Base-by-base conservation (phyloP, 2,329 filamentous ascomycete genomes). In the Exophiala viscosa region DNA sequence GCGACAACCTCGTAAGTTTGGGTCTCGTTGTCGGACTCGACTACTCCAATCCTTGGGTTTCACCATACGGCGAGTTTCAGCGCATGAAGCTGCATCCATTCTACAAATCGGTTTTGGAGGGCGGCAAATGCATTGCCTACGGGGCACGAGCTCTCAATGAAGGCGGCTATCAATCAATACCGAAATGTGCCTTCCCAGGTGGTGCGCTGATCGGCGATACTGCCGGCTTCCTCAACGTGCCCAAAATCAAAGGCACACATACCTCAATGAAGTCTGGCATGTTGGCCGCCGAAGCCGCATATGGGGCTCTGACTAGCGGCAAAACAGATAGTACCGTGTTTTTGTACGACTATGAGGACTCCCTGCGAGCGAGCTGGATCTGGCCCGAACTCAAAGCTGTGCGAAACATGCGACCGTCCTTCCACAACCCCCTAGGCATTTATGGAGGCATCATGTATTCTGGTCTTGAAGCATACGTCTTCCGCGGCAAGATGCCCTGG, bases 21-120 rank as follows among this genome's bases (percentile, higher is more conserved):
- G 93, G 93, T 18, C 78, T 97, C 14, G 93, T 99, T 9, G 88
- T 95, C 34, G 91, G 91, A 18, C 80, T 99, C 48, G 93, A 99
- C 76, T 99, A 99, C 70, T 80, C 88, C 38, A 99, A 99, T 72
- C 93, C 93, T 0, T 99, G 92, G 90, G 73, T 97, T 50, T 93
- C 91, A 3, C 93, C 93, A 0, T 99, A 97, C 68, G 83, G 85
- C 52, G 93, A 99, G 69, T 99, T 99, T 70, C 93, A 99, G 71
- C 96, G 95, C 77, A 86, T 99, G 78, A 99, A 99, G 79, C 87
- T 92, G 63, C 93, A 99, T 70, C 91, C 93, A n/a, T 74, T 95
- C 45, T 97, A 95, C 77, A 84, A 79, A 60, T 78, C 83, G 4
- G 85, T 91, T 14, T 80, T 99, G n/a, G 89, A 97, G 70, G 92